Base-by-base conservation (phyloP, 306 rosid species). In the Rosa chinensis region DNA sequence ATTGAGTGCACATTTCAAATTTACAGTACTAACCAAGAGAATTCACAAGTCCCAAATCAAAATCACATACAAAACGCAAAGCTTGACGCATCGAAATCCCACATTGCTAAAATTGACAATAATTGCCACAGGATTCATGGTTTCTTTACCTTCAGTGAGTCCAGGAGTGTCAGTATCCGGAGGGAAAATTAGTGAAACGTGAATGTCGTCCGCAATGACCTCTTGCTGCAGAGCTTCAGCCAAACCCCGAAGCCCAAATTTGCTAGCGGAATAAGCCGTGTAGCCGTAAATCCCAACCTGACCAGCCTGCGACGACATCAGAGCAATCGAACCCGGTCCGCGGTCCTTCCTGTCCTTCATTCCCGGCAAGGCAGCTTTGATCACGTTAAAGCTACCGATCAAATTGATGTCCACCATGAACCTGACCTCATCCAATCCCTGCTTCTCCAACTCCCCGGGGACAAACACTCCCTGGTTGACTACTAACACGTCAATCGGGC, bases 91-190 rank as follows among this genome's bases (percentile, higher is more conserved):
- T 7, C 1, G 0, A 61, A 61, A 61, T 23, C 17, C 39, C 13
- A 10, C 6, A 25, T 10, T 23, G 66, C 37, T 23, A 21, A 11
- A 11, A 56, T 1, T 25, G 37, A 23, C 18, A 61, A 9, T 23
- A 59, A 59, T 61, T 25, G 2, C 28, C 14, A 4, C 35, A 61
- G 7, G 66, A 23, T 10, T 23, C 16, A 23, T 11, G 39, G 8
- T 59, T 59, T 63, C 6, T 64, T 52, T 84, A 94, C 99, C 99
- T 91, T 91, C 90, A 8, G 20, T 78, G 5, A 89, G 50, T 23
- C 97, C 98, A 16, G 99, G 99, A 77, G 99, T 95, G 74, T 95
- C 93, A 0, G 97, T 95, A 70, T 92, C 99, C 0, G 99, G 99
- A 76, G 99, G 99, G 73, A 89, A 92, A 59, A 95, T 85, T 20